phyloP scores from a whole-genome alignment of 257 asterid species.

The Linaria vulgaris region DNA sequence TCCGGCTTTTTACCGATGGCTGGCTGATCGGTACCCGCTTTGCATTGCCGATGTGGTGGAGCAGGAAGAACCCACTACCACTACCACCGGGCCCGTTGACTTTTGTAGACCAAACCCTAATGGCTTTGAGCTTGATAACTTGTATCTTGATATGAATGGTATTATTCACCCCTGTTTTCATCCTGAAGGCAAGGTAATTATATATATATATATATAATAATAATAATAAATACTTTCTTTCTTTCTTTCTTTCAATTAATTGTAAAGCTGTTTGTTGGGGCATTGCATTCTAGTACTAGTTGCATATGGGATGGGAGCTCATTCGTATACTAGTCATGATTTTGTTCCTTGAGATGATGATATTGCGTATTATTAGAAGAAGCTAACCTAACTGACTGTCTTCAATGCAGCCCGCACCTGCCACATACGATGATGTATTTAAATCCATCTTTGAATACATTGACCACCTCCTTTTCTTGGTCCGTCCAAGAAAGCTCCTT shows the following conservation, averaged over 20 bases:
- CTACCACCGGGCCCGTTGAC: slow-evolving; percentile 43
- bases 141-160: slow-evolving; percentile 94
- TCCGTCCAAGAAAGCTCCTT: slow-evolving; percentile 95
- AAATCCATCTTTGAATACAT: slow-evolving; percentile 82
- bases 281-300: too few species aligned
- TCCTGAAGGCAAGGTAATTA: slow-evolving; percentile 85
- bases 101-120: slow-evolving; percentile 82
- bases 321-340: too few species aligned
- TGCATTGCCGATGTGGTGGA: slow-evolving; percentile 79
- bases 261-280: too few species aligned
- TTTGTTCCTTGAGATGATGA: not conserved
- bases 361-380: slow-evolving; percentile 22
- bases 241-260: not conserved
- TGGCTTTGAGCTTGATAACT: slow-evolving; percentile 83
- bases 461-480: slow-evolving; percentile 77
- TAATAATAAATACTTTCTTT: too few species aligned
- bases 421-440: slow-evolving; percentile 82
- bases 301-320: too few species aligned
- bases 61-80: slow-evolving; percentile 54
- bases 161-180: slow-evolving; percentile 98
- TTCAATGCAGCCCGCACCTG: slow-evolving; percentile 81
- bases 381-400: slow-evolving; percentile 20
- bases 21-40: slow-evolving; percentile 90
- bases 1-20: slow-evolving; percentile 94
- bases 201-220: too few species aligned